Evolutionary conservation across 768 basidiomycete genomes (phyloP), one percentile per base, ranked within the genome.

Genomic region (Inosperma sp.): DNA sequence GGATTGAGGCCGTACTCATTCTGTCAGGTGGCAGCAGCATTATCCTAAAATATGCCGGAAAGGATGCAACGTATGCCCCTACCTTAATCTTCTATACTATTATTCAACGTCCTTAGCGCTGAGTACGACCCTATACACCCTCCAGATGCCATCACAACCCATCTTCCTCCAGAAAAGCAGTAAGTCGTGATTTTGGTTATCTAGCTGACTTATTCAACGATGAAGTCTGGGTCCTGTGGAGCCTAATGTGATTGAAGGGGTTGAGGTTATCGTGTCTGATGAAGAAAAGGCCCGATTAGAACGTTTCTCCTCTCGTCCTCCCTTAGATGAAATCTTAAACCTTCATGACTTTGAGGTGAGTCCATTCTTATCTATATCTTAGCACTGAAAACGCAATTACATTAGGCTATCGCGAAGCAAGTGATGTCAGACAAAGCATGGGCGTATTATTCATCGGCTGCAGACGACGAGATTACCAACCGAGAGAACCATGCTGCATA

Each of bases 381-480:
- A 3, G 25, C 14, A 26, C 13, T 22, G 3, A 21, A 14, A 23
- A n/a, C 4, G 10, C 29, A 12, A 43, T n/a, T 17, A 8, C 14
- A 12, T 23, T 51, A 92, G 89, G 79, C 87, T 14, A 83, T 98
- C 46, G 93, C 92, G 7, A 86, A 79, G 65, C 73, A 74, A 59
- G 84, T 89, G 9, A 84, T 98, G 74, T 70, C 83, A 2, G 84
- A 86, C 27, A 90, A 91, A 64, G 91, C 91, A 0, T 97, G 94
- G 94, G 94, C 93, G 5, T 94, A 94, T 65, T 94, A 97, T 62
- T 92, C 88, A 1, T 93, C 91, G n/a, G 94, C 93, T 14, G 84
- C 95, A 6, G 95, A 97, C 63, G 94, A 97, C 59, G 93, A 96
- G 68, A 90, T 93, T 37, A 93, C 92, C 25, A 73, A 79, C 53